Evolutionary conservation across 176 grass and related monocot species (phyloP).

Genomic region (Thinopyrum elongatum): DNA sequence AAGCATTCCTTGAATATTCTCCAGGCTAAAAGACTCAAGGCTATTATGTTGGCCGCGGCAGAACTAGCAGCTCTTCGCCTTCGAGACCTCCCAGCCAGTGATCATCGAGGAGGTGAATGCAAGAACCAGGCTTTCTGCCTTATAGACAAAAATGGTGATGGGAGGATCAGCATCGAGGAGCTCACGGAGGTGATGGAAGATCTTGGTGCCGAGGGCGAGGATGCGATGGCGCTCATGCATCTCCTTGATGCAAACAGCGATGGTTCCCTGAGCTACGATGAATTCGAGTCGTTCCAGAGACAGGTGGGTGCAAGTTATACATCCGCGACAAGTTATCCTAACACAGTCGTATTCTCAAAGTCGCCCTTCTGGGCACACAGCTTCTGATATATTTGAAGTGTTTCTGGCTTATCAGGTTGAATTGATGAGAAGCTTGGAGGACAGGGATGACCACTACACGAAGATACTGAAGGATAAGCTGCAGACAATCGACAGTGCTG

Average conservation of each 20-base stretch:
- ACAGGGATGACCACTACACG: slow-evolving; percentile 70
- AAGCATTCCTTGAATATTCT: slow-evolving; percentile 25
- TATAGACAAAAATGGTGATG: slow-evolving; percentile 85
- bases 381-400: not conserved
- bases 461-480: slow-evolving; percentile 83
- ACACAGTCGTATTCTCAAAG: not conserved
- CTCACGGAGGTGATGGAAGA: slow-evolving; percentile 92
- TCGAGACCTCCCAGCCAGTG: slow-evolving; percentile 59
- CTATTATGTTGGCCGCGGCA: slow-evolving; percentile 80
- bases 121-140: slow-evolving; percentile 59
- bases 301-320: slow-evolving; percentile 46
- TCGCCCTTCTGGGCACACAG: not conserved
- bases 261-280: slow-evolving; percentile 89
- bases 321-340: not conserved
- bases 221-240: slow-evolving; percentile 79
- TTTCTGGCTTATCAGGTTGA: slow-evolving; percentile 49
- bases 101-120: slow-evolving; percentile 31
- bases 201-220: slow-evolving; percentile 73
- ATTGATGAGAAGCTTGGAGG: slow-evolving; percentile 79
- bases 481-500: slow-evolving; percentile 58
- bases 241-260: slow-evolving; percentile 87
- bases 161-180: slow-evolving; percentile 93
- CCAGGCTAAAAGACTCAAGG: slow-evolving; percentile 65
- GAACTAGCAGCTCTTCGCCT: slow-evolving; percentile 82
- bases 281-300: slow-evolving; percentile 87